Percentiles rank a stretch among this genome's conserved stretches.
Evolutionary conservation across 495 filamentous ascomycete genomes (phyloP).

Genomic region (Baudoinia panamericana): DNA sequence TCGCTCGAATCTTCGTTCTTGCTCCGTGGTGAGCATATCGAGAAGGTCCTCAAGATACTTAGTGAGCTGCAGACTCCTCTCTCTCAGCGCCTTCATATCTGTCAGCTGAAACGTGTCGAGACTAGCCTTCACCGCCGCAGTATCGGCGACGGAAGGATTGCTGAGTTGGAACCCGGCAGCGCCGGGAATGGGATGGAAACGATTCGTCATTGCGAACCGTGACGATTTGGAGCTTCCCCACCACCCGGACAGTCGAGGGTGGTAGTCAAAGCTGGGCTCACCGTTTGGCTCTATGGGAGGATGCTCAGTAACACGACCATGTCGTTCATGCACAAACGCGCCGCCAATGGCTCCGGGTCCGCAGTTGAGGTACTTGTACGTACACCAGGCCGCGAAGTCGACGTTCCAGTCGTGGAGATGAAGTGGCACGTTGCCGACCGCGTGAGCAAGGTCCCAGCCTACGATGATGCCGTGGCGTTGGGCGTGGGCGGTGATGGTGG

Average conservation of each 20-base stretch:
- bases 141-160: constrained; percentile 54
- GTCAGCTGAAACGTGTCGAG: constrained; percentile 68
- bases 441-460: constrained; percentile 94
- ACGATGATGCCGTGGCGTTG: constrained; percentile 63
- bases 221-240: constrained; percentile 71
- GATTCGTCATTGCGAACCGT: constrained; percentile 66
- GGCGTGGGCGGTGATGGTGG: constrained; percentile 67
- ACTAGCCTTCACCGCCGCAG: constrained; percentile 58
- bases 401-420: constrained; percentile 84
- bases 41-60: constrained; percentile 66
- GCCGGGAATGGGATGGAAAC: constrained; percentile 58
- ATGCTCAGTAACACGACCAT: constrained; percentile 26
- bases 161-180: constrained; percentile 58
- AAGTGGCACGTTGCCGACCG: constrained; percentile 78
- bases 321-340: constrained; percentile 70
- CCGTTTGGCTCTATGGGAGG: constrained; percentile 21
- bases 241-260: constrained; percentile 66
- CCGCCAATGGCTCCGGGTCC: constrained; percentile 82
- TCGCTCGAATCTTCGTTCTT: constrained; percentile 26
- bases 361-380: constrained; percentile 90
- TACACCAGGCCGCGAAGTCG: constrained; percentile 95
- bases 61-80: constrained; percentile 65
- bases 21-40: constrained; percentile 24
- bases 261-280: constrained; percentile 28
- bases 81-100: constrained; percentile 52